phyloP scores from a whole-genome alignment of 2,329 filamentous ascomycete species.

The Penicillium sp. region DNA sequence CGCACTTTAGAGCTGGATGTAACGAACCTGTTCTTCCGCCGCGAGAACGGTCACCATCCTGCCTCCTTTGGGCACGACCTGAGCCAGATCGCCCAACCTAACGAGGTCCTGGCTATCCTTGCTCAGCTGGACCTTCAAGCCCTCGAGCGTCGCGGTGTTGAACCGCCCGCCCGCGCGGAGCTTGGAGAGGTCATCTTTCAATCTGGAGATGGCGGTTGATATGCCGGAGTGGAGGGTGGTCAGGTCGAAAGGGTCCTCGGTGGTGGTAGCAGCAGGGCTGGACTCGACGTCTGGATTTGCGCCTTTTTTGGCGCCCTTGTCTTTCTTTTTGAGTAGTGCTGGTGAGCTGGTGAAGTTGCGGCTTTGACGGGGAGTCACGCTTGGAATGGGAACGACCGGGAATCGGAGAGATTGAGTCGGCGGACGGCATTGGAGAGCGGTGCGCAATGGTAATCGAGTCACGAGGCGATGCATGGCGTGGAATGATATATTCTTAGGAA shows the following conservation, averaged over 20 bases:
- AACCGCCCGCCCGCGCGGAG: conserved; percentile 64
- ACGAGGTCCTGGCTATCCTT: conserved; percentile 56
- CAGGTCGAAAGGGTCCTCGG: conserved; percentile 63
- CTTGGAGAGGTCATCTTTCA: conserved; percentile 65
- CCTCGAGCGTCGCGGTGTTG: conserved; percentile 64
- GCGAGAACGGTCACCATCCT: conserved; percentile 63
- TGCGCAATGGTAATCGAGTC: conserved; percentile 7
- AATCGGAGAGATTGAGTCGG: neutral
- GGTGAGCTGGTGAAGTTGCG: conserved; percentile 48
- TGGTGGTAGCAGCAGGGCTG: conserved; percentile 23
- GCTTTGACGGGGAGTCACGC: neutral
- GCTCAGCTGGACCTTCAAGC: conserved; percentile 59
- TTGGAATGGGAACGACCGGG: neutral
- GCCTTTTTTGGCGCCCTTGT: conserved; percentile 51
- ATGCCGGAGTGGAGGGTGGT: conserved; percentile 60
- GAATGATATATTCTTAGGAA: neutral
- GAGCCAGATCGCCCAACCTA: conserved; percentile 64
- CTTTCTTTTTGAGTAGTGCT: conserved; percentile 55
- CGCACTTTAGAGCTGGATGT: conserved; percentile 14
- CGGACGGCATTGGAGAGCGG: neutral
- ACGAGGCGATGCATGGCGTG: conserved; percentile 21
- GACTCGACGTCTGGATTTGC: conserved; percentile 36
- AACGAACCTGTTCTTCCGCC: conserved; percentile 63
- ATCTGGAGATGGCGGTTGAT: conserved; percentile 54
- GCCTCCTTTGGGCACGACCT: conserved; percentile 66